Evolutionary conservation across 148 eudicot genomes (phyloP), one percentile per base, ranked within the genome.

Genomic region (Fagopyrum homotropicum): DNA sequence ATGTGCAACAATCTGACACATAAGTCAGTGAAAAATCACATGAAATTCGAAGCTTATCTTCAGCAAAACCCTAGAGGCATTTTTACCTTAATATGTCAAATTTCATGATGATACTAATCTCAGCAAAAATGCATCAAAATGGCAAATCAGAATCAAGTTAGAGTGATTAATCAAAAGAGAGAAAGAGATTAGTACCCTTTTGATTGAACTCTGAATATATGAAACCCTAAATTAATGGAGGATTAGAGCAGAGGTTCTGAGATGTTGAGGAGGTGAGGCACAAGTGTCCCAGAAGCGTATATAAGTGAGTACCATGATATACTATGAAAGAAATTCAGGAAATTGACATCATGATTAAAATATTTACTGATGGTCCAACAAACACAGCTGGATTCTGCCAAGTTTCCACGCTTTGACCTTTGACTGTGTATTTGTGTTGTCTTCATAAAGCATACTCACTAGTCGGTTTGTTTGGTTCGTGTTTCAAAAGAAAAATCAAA

Each of bases 321-420:
- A 60, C 35, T 22, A 60, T 60, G n/a, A 16, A 55, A 60, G 8
- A 14, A 26, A 26, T 22, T 19, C 63, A 57, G 35, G 9, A 57
- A 35, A 57, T 19, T 57, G 63, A 63, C 69, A 63, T 10, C 16
- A 29, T 63, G 15, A 63, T 63, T 29, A 63, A 30, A n/a, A 1
- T 30, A 6, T 17, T 16, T 7, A 8, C 15, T 9, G 69, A 63
- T 35, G 45, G 69, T 63, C 69, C 69, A 63, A 63, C 4, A 63
- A 11, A 63, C 12, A 63, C 69, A 63, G 69, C 69, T 63, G 69
- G 69, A 44, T 63, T 63, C 69, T 63, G 69, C 16, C 69, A 63
- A 29, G 40, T 30, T 63, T 63, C 69, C 69, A 63, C 60, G 7
- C 60, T 55, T 55, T 55, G 60, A 55, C 69, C 10, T 63, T 63